phyloP scores from a whole-genome alignment of 805 yeast genomes.

The Yarrowia deformans region DNA sequence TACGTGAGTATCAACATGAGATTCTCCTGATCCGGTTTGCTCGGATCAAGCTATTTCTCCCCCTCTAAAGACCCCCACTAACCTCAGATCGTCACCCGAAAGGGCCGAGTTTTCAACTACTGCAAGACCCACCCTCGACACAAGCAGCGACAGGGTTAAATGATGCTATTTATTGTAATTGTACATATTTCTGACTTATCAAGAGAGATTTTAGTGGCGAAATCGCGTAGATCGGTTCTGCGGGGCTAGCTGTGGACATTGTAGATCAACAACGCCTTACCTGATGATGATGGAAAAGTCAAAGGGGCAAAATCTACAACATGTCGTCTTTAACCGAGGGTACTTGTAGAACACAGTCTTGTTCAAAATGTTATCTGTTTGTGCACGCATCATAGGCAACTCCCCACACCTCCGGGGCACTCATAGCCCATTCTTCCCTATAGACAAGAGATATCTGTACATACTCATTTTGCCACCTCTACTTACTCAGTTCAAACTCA shows the following conservation, averaged over 20 bases:
- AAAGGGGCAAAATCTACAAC: no score
- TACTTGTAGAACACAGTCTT: no score
- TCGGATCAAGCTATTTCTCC: neutral
- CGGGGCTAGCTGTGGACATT: no score
- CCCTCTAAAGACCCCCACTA: neutral
- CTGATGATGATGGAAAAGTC: neutral
- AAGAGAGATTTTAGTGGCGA: neutral
- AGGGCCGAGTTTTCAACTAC: slow-evolving; percentile 90
- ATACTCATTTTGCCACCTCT: no score
- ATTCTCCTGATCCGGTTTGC: neutral
- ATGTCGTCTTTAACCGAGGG: no score
- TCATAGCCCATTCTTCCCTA: no score
- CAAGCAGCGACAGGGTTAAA: slow-evolving; percentile 81
- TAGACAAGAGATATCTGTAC: no score
- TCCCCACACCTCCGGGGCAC: no score
- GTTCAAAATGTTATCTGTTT: no score
- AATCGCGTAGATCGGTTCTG: neutral
- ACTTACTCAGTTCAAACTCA: no score
- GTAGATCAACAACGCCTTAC: neutral
- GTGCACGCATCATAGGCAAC: no score
- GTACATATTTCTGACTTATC: slow-evolving; percentile 30
- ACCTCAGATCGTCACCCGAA: slow-evolving; percentile 80
- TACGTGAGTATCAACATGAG: slow-evolving; percentile 53
- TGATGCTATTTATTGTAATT: slow-evolving; percentile 34
- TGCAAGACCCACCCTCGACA: slow-evolving; percentile 94